phyloP scores from a whole-genome alignment of 1,284 basidiomycete species.

The Exobasidium cylindrosporum region DNA sequence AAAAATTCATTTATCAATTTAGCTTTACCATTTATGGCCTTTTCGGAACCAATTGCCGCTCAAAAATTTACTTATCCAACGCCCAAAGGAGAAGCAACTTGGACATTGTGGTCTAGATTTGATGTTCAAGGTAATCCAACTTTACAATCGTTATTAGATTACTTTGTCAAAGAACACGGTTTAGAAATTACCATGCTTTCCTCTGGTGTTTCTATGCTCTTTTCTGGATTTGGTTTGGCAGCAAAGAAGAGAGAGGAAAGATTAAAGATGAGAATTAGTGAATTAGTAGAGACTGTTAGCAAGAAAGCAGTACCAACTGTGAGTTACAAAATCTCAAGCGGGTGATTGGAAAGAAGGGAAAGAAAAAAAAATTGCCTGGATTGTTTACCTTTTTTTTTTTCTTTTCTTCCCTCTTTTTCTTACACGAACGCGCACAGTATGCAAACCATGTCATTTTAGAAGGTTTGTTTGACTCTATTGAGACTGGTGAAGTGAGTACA shows the following conservation, averaged over 20 bases:
- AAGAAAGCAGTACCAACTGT: slow-evolving; percentile 43
- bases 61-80: slow-evolving; percentile 56
- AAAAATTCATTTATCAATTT: slow-evolving; percentile 98
- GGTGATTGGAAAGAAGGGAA: too few species aligned
- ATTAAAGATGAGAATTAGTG: slow-evolving; percentile 66
- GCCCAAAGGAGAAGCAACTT: slow-evolving; percentile 62
- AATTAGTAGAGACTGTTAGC: slow-evolving; percentile 85
- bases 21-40: slow-evolving; percentile 97
- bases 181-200: slow-evolving; percentile 94
- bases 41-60: slow-evolving; percentile 96
- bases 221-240: slow-evolving; percentile 63
- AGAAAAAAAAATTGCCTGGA: too few species aligned
- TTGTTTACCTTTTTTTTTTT: too few species aligned
- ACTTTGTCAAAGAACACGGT: slow-evolving; percentile 79
- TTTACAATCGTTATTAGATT: slow-evolving; percentile 77
- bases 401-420: too few species aligned
- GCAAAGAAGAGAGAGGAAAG: slow-evolving; percentile 51
- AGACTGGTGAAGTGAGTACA: slow-evolving; percentile 85
- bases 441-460: slow-evolving; percentile 81
- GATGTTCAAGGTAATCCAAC: slow-evolving; percentile 87
- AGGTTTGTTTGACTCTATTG: slow-evolving; percentile 81
- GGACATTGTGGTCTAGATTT: slow-evolving; percentile 99
- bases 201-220: slow-evolving; percentile 95
- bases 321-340: neutral
- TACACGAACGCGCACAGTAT: too few species aligned